Base-by-base conservation (phyloP, 345 rosid genomes). In the Ceriops zippeliana region DNA sequence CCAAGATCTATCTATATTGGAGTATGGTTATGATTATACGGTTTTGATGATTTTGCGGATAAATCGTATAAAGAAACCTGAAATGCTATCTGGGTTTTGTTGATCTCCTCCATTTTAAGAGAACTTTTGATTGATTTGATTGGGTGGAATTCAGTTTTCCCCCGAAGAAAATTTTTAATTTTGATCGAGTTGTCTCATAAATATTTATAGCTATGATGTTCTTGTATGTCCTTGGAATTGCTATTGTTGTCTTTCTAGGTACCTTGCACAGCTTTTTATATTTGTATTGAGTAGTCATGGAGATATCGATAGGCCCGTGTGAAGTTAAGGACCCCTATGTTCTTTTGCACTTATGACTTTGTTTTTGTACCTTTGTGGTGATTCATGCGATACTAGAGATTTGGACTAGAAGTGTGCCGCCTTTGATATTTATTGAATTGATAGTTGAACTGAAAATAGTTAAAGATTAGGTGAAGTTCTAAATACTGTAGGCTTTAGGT, bases 1-100 rank as follows among this genome's bases (percentile, higher is more conserved):
- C 35, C 31, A 24, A 51, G 70, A 74, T 74, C 77, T 49, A 28
- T 58, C 15, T 21, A 7, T 57, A 60, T 61, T 60, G 10, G n/a
- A 46, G 2, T 47, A 32, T 52, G 7, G 15, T 34, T 31, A 13
- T 58, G 21, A 15, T 15, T 26, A 5, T 57, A 8, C 22, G 52
- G 1, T 16, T 56, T 27, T 24, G 19, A 24, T 24, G 31, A 9
- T 26, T 22, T 4, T 22, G 27, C 16, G 22, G 27, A 26, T 22
- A 21, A 56, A 27, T 24, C 49, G 11, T 24, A 24, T 56, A 30
- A 56, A 24, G 59, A 24, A 56, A 56, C 19, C 28, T 21, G 59
- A 56, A 24, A 21, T 24, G 1, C 28, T 24, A 26, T 56, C 15
- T 56, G 15, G 49, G 49, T 5, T 24, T 24, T 13, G 17, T 24